Evolutionary conservation across 1,284 basidiomycete species (phyloP), one percentile per base, ranked within the genome.

Genomic region (Neolentinus lepideus): DNA sequence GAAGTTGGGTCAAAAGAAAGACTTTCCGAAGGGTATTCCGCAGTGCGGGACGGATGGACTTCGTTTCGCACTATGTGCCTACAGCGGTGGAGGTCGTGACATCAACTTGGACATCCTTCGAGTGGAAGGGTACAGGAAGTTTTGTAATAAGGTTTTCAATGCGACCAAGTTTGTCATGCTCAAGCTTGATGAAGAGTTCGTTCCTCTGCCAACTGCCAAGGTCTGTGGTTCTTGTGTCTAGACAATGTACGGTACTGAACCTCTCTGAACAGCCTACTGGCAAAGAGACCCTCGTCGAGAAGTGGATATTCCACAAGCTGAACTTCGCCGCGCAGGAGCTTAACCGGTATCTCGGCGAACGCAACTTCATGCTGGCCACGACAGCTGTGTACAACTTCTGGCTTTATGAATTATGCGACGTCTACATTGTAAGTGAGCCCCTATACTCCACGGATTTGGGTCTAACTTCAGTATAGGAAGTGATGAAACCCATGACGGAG

Each of bases 81-180:
- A 98, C 74, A 94, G 92, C 6, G 89, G 87, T 43, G 88, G 87
- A 72, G 91, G 90, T 29, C 88, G 94, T 54, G 94, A 97, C 69
- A 96, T 98, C 75, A 96, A 97, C 71, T 75, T 99, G 60, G 95
- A 99, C 71, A 95, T 99, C 64, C 73, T 92, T 60, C 88, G 94
- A 59, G 94, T 99, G n/a, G 96, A 99, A 74, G 96, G 96, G 4
- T 99, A 99, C 74, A 86, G 97, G 70, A 99, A 99, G 73, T 97
- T 98, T 79, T 99, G 97, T 78, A 99, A 99, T 79, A 99, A 99
- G 78, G 87, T 99, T 27, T 99, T 97, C 83, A 99, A 99, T 69
- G 97, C 97, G 1, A 99, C 95, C 57, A 96, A 96, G 71, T 99
- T 99, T 66, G 96, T 94, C 26, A 92, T 98, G 85, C 83, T 96